phyloP scores from a whole-genome alignment of 192 early-diverging fungal genomes.

The Cladochytrium replicatum region DNA sequence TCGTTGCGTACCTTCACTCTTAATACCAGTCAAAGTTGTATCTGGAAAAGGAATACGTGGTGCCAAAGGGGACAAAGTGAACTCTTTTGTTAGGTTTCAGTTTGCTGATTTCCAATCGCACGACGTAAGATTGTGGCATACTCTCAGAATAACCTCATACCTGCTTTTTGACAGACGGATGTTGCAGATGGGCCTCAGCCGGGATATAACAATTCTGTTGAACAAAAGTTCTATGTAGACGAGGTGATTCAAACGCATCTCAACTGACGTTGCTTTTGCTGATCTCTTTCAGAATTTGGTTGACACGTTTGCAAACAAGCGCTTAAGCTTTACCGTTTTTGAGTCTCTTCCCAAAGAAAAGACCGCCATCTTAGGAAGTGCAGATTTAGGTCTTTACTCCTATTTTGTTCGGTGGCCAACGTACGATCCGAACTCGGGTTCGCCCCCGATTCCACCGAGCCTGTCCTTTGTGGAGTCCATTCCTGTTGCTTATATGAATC shows the following conservation, averaged over 20 bases:
- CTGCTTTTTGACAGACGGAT: neutral
- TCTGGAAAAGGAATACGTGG: conserved; percentile 35
- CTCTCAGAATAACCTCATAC: neutral
- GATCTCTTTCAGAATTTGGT: conserved; percentile 30
- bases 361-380: conserved; percentile 38
- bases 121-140: conserved; percentile 23
- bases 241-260: conserved; percentile 27
- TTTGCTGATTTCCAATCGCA: conserved; percentile 49
- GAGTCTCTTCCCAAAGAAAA: conserved; percentile 57
- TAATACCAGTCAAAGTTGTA: conserved; percentile 25
- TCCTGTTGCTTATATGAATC: conserved; percentile 29
- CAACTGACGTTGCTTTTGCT: neutral
- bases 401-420: conserved; percentile 33
- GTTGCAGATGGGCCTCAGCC: conserved; percentile 34
- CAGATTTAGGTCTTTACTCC: conserved; percentile 27
- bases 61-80: conserved; percentile 40
- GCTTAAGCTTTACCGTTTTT: conserved; percentile 34
- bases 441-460: conserved; percentile 14
- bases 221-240: conserved; percentile 41
- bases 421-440: conserved; percentile 25
- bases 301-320: conserved; percentile 47
- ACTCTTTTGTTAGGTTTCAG: conserved; percentile 43
- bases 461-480: conserved; percentile 23
- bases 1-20: too few relatives aligned
- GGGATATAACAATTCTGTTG: conserved; percentile 35